phyloP scores from a whole-genome alignment of 2,329 filamentous ascomycete species.

The Fonsecaea monophora region DNA sequence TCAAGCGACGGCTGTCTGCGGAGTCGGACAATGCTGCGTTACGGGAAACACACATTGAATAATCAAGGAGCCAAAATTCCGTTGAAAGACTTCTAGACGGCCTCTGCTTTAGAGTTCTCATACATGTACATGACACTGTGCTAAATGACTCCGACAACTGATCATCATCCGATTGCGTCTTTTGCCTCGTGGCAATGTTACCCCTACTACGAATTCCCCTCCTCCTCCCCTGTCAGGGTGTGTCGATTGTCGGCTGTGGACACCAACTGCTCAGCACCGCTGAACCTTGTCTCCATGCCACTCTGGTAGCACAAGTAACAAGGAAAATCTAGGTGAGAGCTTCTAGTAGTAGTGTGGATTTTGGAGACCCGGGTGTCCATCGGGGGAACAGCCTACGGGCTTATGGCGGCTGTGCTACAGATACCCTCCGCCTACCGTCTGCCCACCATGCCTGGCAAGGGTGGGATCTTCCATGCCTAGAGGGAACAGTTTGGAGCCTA shows the following conservation, averaged over 20 bases:
- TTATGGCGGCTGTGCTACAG: conserved; percentile 1
- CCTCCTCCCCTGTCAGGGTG: not conserved
- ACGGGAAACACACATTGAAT: not conserved
- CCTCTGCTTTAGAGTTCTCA: not conserved
- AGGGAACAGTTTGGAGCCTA: not conserved
- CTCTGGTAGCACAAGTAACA: not conserved
- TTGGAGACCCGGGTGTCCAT: not conserved
- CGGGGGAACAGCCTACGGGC: not conserved
- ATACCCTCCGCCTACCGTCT: conserved; percentile 20
- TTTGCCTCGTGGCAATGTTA: conserved; percentile 20
- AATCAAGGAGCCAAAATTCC: not conserved
- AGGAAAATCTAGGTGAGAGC: not conserved
- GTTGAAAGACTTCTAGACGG: not conserved
- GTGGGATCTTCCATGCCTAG: conserved; percentile 21
- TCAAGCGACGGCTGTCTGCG: not conserved
- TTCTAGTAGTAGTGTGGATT: not conserved
- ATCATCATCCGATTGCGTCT: not conserved
- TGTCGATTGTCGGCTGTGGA: conserved; percentile 15
- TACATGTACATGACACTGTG: not conserved
- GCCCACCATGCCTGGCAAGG: conserved; percentile 21
- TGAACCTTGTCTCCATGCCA: not conserved
- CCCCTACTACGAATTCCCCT: not conserved
- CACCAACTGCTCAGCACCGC: conserved; percentile 10
- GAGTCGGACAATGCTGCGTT: conserved; percentile 1
- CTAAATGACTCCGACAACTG: conserved; percentile 3